Evolutionary conservation across 108 stramenopile species (phyloP).

Genomic region (Nannochloropsis gaditana): DNA sequence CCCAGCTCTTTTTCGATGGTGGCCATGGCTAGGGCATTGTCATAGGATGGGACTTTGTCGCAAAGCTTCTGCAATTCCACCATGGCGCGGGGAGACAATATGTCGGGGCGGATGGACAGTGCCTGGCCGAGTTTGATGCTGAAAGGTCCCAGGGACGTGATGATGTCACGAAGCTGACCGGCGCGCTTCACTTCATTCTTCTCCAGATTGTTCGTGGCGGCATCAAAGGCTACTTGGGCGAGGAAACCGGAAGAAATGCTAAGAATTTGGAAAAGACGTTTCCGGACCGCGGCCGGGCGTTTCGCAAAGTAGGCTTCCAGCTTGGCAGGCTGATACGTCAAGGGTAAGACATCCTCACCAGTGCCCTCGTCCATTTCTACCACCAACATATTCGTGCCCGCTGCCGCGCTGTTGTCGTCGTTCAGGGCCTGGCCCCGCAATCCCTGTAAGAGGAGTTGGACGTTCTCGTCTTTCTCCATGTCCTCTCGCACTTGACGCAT

Average conservation of each 20-base stretch:
- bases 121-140: conserved; percentile 86
- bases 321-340: conserved; percentile 69
- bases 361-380: conserved; percentile 57
- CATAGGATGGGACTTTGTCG: conserved; percentile 84
- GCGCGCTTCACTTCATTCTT: conserved; percentile 73
- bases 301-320: conserved; percentile 70
- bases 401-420: conserved; percentile 70
- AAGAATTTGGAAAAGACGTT: not conserved
- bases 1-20: conserved; percentile 82
- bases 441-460: conserved; percentile 53
- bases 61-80: conserved; percentile 89
- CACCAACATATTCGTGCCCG: conserved; percentile 70
- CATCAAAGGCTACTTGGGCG: not conserved
- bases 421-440: conserved; percentile 73
- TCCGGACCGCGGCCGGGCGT: conserved; percentile 61
- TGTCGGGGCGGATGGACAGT: conserved; percentile 80
- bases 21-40: conserved; percentile 68
- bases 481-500: conserved; percentile 36
- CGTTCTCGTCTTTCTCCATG: conserved; percentile 46
- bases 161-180: conserved; percentile 71
- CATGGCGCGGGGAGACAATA: conserved; percentile 77
- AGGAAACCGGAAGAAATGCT: not conserved
- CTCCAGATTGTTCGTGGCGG: conserved; percentile 43
- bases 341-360: conserved; percentile 58
- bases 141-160: conserved; percentile 82